A percentile compares a stretch with the other conserved stretches of the same genome.
These are phyloP conservation scores for Phaeophleospora eucalypticola DNA, from an alignment of 2,329 filamentous ascomycete genomes.

Conservation along the genomic window DNA sequence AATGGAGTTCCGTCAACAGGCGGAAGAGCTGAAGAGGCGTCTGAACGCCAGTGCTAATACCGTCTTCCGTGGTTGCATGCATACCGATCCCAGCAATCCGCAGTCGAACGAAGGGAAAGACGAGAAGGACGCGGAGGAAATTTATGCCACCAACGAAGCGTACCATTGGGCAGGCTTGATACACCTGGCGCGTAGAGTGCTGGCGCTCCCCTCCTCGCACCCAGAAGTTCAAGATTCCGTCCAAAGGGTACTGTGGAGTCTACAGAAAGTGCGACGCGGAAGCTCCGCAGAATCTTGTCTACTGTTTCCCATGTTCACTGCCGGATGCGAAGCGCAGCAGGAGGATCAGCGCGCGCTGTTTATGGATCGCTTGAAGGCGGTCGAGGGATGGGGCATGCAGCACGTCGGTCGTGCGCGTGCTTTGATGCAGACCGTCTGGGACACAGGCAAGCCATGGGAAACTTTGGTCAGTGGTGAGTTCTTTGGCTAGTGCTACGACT, in stretches of 20 bases:
- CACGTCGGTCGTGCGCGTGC: conserved; percentile 61
- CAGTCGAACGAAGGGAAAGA: conserved; percentile 27
- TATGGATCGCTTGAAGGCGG: conserved; percentile 59
- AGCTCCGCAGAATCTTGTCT: conserved; percentile 70
- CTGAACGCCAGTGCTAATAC: conserved; percentile 53
- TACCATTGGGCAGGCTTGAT: conserved; percentile 77
- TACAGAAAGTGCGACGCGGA: conserved; percentile 60
- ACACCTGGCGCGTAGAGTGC: conserved; percentile 69
- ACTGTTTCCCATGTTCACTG: conserved; percentile 78
- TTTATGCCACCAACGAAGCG: conserved; percentile 68
- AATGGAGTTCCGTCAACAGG: conserved; percentile 51
- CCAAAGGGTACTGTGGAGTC: conserved; percentile 57
- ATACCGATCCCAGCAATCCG: conserved; percentile 38
- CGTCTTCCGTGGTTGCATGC: conserved; percentile 42
- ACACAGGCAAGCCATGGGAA: conserved; percentile 65
- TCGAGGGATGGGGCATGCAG: conserved; percentile 71
- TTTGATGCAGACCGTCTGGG: conserved; percentile 67
- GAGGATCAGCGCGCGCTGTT: conserved; percentile 56
- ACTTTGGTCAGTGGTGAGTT: conserved; percentile 63
- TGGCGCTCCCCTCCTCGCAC: conserved; percentile 57
- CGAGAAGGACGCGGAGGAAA: conserved; percentile 59
- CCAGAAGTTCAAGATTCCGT: conserved; percentile 61
- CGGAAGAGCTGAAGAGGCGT: conserved; percentile 57
- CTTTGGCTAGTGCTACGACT: conserved; percentile 48
- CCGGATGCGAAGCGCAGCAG: conserved; percentile 67